Evolutionary conservation across 164 flowering plant genomes (phyloP).

Genomic region (Cinnamomum chago): DNA sequence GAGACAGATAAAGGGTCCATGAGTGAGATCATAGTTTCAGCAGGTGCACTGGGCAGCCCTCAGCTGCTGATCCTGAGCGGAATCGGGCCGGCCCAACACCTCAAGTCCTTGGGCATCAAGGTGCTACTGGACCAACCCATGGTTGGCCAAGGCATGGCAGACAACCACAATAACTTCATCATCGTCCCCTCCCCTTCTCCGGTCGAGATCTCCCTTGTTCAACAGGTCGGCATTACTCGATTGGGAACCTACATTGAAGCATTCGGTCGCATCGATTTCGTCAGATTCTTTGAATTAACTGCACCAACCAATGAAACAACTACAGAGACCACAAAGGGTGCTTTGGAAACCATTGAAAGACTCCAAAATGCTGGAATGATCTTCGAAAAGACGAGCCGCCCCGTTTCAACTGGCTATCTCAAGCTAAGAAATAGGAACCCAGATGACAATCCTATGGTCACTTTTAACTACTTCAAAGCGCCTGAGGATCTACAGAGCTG

Average conservation of each 20-base stretch:
- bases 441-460: constrained; percentile 51
- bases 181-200: constrained; percentile 57
- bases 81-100: constrained; percentile 9
- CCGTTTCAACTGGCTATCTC: constrained; percentile 34
- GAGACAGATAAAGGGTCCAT: not conserved
- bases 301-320: constrained; percentile 13
- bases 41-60: constrained; percentile 84
- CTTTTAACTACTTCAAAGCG: constrained; percentile 18
- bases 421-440: constrained; percentile 36
- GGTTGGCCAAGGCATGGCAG: constrained; percentile 74
- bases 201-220: constrained; percentile 68
- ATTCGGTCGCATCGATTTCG: constrained; percentile 42
- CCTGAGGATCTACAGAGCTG: constrained; percentile 26
- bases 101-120: constrained; percentile 31
- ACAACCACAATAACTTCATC: constrained; percentile 79
- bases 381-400: constrained; percentile 45
- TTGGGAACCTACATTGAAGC: constrained; percentile 70
- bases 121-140: constrained; percentile 52
- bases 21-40: constrained; percentile 56
- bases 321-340: constrained; percentile 11
- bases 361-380: constrained; percentile 35
- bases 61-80: constrained; percentile 49
- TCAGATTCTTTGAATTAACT: constrained; percentile 18
- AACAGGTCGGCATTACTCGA: constrained; percentile 67
- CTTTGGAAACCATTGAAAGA: constrained; percentile 30